Evolutionary conservation across 106 monocot species (phyloP), one percentile per base, ranked within the genome.

Genomic region (Amphibolis antarctica): DNA sequence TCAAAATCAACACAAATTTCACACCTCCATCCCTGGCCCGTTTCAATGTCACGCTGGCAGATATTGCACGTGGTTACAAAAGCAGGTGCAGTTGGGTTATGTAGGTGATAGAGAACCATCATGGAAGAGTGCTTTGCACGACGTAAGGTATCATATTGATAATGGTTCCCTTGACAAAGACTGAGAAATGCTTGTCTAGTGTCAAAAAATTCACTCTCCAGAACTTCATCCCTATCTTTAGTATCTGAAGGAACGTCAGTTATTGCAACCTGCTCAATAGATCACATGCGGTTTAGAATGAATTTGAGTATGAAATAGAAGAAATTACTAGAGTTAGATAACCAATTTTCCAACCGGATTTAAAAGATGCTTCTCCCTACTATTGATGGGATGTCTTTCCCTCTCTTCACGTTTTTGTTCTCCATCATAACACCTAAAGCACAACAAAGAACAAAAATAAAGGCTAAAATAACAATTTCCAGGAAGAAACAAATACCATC

Each of bases 1-100:
- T 93, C 93, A 75, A 93, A 93, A 65, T 93, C 93, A 30, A 88
- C 79, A 77, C 93, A 93, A 53, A 21, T 57, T 4, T 57, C 55
- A 36, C 42, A 48, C 29, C 48, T n/a, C 65, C 47, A 73, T 12
- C 59, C 48, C 42, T 36, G 49, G 4, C 42, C 66, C 5, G 29
- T 31, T 51, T 56, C 56, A 10, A 66, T 25, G 22, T 74, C 66
- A 48, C n/a, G 18, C 25, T 28, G 66, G 36, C 66, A 28, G 12
- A 22, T 6, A 13, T 25, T 23, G 49, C 66, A 66, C 13, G 53
- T 48, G 17, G 45, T n/a, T 44, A 57, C 46, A 49, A 49, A 59
- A 25, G 49, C 55, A 67, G 67, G 50, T 20, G 36, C 46, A 31
- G 36, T 48, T 5, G 51, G 36, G 45, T 60, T 61, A 30, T 74